Evolutionary conservation across 768 basidiomycete species (phyloP), one percentile per base, ranked within the genome.

Genomic region (Lepiota venenata): DNA sequence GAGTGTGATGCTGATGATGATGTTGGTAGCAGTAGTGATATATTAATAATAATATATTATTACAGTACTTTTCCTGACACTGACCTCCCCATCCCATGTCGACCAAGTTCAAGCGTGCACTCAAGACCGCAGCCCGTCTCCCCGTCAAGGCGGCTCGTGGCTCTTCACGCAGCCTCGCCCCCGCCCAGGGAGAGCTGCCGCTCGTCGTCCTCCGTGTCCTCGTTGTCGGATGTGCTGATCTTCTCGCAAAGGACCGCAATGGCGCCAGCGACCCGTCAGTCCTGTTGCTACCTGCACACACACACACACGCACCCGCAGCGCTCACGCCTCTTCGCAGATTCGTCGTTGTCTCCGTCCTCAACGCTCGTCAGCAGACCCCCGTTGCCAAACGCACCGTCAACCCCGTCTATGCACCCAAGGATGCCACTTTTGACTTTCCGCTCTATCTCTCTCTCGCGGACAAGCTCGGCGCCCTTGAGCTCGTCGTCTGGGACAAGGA

Each of bases 401-500:
- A 86, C 59, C 94, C 93, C 0, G 65, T 71, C 1, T 96, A 81
- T 58, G 59, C 73, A 0, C 57, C 84, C 10, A 84, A 84, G 56
- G 83, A 88, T 61, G 85, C 91, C 10, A 94, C 92, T 0, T 98
- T 94, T 66, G 91, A 96, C 55, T 92, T 95, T 61, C 89, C 93
- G 0, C 76, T 97, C 15, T 91, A 88, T 60, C 75, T 88, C 15
- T 88, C 85, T 14, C 77, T 88, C 22, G 85, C 86, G 0, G 87
- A 88, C 60, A 74, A 75, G 42, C 77, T 91, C 4, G 87, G 88
- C 32, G 83, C 79, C 1, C 61, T 98, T 40, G 94, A 98, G 69
- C 74, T 93, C 32, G 85, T 97, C 11, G 78, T 94, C 0, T 99
- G 96, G 95, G 94, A 95, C 70, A 93, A 88, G 73, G 95, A 98